Conservation (phyloP, 805 yeast species). For the Kodamaea fukazawae region DNA sequence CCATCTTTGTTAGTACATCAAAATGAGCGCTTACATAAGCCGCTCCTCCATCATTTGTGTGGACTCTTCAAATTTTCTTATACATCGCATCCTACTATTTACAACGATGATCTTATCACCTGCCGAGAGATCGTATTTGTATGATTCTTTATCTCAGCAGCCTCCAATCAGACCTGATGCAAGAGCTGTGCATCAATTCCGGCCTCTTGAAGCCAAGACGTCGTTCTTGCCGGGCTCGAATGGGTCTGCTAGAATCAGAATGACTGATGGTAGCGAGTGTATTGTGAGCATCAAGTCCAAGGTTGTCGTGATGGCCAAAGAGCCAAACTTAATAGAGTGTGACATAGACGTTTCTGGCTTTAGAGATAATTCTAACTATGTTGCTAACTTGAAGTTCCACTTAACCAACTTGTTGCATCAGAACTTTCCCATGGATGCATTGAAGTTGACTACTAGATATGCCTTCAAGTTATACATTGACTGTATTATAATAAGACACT, state of each 20-base stretch:
- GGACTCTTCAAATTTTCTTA: too few species aligned
- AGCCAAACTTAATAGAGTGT: conserved; percentile 58
- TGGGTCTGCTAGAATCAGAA: conserved; percentile 85
- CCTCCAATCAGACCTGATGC: conserved; percentile 86
- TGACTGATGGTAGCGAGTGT: conserved; percentile 90
- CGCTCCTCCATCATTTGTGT: background rate
- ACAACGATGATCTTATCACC: conserved; percentile 62
- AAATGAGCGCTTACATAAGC: background rate
- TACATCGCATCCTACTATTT: too few species aligned
- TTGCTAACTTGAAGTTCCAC: conserved; percentile 59
- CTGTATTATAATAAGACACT: conserved; percentile 70
- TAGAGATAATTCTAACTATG: conserved; percentile 74
- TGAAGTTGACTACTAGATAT: conserved; percentile 69
- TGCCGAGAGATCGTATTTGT: conserved; percentile 72
- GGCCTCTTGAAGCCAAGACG: conserved; percentile 82
- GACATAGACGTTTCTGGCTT: conserved; percentile 80
- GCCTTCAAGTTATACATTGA: conserved; percentile 78
- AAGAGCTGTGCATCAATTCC: conserved; percentile 65
- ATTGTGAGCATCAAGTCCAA: conserved; percentile 87
- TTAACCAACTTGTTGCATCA: conserved; percentile 52
- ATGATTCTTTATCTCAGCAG: conserved; percentile 59
- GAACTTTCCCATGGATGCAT: conserved; percentile 50
- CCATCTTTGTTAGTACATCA: background rate
- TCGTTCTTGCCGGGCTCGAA: conserved; percentile 83
- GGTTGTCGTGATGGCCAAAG: conserved; percentile 50